phyloP scores from a whole-genome alignment of 768 basidiomycete genomes.

The Suillus cothurnatus region DNA sequence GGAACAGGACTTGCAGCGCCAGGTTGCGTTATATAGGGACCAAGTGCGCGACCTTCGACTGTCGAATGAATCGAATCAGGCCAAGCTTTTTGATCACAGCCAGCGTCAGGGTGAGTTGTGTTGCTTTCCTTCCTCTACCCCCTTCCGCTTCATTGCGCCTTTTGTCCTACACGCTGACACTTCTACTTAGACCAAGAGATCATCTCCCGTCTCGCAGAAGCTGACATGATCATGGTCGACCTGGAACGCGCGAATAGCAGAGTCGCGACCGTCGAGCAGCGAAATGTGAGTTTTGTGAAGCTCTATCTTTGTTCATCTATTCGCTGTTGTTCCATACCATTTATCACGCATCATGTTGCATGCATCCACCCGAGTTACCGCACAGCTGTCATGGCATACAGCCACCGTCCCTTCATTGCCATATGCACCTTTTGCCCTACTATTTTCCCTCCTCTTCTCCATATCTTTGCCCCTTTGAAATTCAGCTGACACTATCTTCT shows the following conservation, averaged over 20 bases:
- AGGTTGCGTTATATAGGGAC: slow-evolving; percentile 81
- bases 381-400: not conserved
- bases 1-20: slow-evolving; percentile 92
- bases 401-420: not conserved
- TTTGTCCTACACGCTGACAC: not conserved
- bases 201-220: slow-evolving; percentile 84
- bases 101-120: slow-evolving; percentile 78
- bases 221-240: slow-evolving; percentile 95
- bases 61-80: slow-evolving; percentile 92
- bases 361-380: not conserved
- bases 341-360: not conserved
- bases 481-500: not conserved
- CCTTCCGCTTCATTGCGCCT: not conserved
- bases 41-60: slow-evolving; percentile 89
- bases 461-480: not conserved
- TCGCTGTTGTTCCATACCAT: not conserved
- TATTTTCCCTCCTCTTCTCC: not conserved
- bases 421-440: not conserved
- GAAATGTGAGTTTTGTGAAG: slow-evolving; percentile 64
- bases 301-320: not conserved
- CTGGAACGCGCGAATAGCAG: slow-evolving; percentile 94
- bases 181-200: slow-evolving; percentile 79
- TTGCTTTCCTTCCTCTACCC: not conserved
- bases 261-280: slow-evolving; percentile 87
- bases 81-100: slow-evolving; percentile 87